phyloP scores from a whole-genome alignment of 116 monocot genomes.

The Cymodocea nodosa region DNA sequence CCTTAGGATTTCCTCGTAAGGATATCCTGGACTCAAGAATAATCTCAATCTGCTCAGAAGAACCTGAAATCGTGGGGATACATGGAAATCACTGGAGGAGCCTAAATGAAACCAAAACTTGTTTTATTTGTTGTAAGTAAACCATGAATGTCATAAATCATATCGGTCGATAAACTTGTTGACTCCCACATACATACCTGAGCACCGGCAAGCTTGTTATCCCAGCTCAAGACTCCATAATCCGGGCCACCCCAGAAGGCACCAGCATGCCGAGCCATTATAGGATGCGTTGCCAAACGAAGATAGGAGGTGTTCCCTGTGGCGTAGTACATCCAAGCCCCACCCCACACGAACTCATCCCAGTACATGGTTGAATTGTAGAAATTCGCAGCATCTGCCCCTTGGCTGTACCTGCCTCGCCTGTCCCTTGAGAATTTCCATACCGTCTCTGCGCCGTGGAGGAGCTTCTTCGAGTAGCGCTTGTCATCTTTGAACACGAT shows the following conservation, averaged over 20 bases:
- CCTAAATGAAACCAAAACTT: no score
- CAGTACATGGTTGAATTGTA: constrained; percentile 86
- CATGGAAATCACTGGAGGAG: no score
- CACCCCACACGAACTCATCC: constrained; percentile 88
- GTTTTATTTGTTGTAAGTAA: no score
- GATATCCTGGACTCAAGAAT: constrained; percentile 38
- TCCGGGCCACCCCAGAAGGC: constrained; percentile 79
- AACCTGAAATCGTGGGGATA: constrained; percentile 20
- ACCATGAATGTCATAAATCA: no score
- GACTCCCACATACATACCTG: constrained; percentile 31
- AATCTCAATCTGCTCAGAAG: constrained; percentile 36
- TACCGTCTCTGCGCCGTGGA: constrained; percentile 52
- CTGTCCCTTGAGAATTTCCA: constrained; percentile 58
- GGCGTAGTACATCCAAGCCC: constrained; percentile 81
- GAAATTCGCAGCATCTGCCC: constrained; percentile 33
- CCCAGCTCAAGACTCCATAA: constrained; percentile 89
- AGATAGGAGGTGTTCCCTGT: constrained; percentile 70
- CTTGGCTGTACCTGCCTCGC: constrained; percentile 53
- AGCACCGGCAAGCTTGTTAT: constrained; percentile 81
- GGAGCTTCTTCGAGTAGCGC: constrained; percentile 78
- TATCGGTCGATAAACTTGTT: no score
- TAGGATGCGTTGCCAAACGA: constrained; percentile 47
- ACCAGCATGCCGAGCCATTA: constrained; percentile 65
- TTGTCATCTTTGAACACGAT: constrained; percentile 92
- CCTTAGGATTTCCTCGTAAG: constrained; percentile 36